A percentile compares a stretch with the other conserved stretches of the same genome.
Conservation (phyloP, 495 filamentous ascomycete species). For the Niebla homalea region DNA sequence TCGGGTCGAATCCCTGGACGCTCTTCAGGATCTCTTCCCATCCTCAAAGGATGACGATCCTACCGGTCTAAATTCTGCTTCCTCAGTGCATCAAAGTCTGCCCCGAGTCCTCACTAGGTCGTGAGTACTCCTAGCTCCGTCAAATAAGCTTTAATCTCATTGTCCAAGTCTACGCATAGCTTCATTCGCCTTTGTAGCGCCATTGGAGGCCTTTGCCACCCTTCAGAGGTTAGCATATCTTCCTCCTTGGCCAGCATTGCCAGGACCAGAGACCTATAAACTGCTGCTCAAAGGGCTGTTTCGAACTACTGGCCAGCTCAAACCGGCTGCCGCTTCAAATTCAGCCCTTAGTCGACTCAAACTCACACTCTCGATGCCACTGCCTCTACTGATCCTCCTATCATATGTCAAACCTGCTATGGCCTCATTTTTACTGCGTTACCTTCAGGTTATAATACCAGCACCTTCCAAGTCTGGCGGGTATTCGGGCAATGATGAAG, state of each 20-base stretch:
- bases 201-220: slow-evolving; percentile 35
- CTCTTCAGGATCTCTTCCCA: no score
- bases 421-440: background rate
- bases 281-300: slow-evolving; percentile 17
- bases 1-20: no score
- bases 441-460: background rate
- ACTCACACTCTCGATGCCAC: slow-evolving; percentile 22
- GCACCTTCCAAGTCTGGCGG: background rate
- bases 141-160: background rate
- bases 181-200: slow-evolving; percentile 28
- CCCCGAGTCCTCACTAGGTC: background rate
- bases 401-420: no score
- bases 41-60: no score
- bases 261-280: slow-evolving; percentile 27
- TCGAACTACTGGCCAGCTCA: background rate
- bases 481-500: slow-evolving; percentile 15
- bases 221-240: slow-evolving; percentile 36
- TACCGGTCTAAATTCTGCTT: no score
- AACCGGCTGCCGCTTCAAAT: slow-evolving; percentile 12
- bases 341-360: slow-evolving; percentile 14
- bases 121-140: background rate
- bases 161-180: slow-evolving; percentile 6
- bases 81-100: no score
- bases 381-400: slow-evolving; percentile 4
- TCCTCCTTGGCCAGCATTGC: slow-evolving; percentile 11